phyloP scores from a whole-genome alignment of 495 filamentous ascomycete species.

The Penicillium arizonense region DNA sequence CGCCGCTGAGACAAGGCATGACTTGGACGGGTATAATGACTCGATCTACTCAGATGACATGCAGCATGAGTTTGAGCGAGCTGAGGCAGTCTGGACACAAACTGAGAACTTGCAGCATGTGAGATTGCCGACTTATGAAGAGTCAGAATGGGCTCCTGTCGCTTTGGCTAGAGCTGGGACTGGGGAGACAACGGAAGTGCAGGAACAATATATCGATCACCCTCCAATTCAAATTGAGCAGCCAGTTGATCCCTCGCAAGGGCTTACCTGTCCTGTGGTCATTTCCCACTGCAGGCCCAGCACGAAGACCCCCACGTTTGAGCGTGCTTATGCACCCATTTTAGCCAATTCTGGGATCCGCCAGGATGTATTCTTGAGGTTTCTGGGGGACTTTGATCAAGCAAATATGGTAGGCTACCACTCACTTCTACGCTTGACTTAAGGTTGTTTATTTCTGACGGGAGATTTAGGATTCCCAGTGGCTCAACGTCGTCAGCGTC shows the following conservation, averaged over 20 bases:
- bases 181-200: no score
- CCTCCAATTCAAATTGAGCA: no score
- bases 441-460: not conserved
- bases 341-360: slow-evolving; percentile 43
- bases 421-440: slow-evolving; percentile 8
- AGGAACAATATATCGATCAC: no score
- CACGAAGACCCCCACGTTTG: slow-evolving; percentile 42
- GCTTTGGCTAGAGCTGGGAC: no score
- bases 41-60: no score
- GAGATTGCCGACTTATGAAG: not conserved
- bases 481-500: not conserved
- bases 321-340: slow-evolving; percentile 50
- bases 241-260: not conserved
- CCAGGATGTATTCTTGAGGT: slow-evolving; percentile 45
- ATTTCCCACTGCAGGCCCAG: slow-evolving; percentile 50
- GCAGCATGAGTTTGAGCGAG: not conserved
- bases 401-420: slow-evolving; percentile 35
- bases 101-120: not conserved
- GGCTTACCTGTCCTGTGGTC: slow-evolving; percentile 42
- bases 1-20: not conserved
- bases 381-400: slow-evolving; percentile 43
- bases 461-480: not conserved
- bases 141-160: no score
- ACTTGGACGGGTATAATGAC: not conserved
- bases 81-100: not conserved